phyloP scores from a whole-genome alignment of 169 alveolate species.

The Cryptosporidium meleagridis region DNA sequence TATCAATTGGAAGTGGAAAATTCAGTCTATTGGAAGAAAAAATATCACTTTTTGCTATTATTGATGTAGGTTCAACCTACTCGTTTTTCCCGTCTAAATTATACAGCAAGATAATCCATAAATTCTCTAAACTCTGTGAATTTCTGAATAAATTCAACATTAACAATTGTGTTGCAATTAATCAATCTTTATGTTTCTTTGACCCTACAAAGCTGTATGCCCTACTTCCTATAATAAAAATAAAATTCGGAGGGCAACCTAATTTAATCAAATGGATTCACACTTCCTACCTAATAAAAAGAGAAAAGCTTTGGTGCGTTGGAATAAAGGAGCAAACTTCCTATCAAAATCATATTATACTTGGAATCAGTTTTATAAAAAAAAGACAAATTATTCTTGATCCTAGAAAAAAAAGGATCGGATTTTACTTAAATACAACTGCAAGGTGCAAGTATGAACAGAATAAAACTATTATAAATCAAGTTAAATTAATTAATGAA shows the following conservation, averaged over 20 bases:
- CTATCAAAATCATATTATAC: neutral
- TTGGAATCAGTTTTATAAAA: conserved; percentile 55
- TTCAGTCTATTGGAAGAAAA: neutral
- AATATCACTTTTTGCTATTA: conserved; percentile 11
- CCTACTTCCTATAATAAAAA: conserved; percentile 12
- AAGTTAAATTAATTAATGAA: neutral
- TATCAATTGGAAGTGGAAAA: neutral
- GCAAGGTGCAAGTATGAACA: neutral
- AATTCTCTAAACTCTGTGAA: conserved; percentile 24
- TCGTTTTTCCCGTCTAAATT: conserved; percentile 28
- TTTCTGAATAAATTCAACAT: neutral
- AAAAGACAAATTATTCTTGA: conserved; percentile 61
- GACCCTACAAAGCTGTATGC: neutral
- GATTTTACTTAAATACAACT: neutral
- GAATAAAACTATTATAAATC: neutral
- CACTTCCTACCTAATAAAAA: conserved; percentile 17
- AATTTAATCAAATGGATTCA: conserved; percentile 38
- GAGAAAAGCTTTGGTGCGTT: conserved; percentile 20
- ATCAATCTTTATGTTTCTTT: conserved; percentile 12
- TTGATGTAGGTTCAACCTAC: conserved; percentile 68
- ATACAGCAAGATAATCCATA: neutral
- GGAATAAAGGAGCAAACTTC: conserved; percentile 46
- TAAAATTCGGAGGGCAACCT: conserved; percentile 39
- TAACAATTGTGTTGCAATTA: neutral
- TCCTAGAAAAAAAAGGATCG: conserved; percentile 27